A percentile compares a stretch with the other conserved stretches of the same genome.
Conservation (phyloP, 768 basidiomycete species). For the Cystobasidium ongulense region DNA sequence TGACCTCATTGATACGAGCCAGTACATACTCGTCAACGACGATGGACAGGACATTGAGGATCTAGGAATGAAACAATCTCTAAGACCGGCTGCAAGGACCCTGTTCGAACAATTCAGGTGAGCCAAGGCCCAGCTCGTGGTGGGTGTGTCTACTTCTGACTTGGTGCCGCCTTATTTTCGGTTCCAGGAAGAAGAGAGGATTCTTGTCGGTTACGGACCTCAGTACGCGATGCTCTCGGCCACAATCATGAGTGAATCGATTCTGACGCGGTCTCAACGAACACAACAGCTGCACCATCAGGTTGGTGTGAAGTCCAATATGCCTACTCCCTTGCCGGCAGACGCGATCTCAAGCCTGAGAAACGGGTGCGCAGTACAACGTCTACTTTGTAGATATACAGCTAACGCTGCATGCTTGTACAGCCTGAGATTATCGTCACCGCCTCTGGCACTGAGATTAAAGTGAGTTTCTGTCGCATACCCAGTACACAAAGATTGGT, state of each 20-base stretch:
- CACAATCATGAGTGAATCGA: neutral
- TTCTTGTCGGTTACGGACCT: constrained; percentile 29
- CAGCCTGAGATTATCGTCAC: constrained; percentile 27
- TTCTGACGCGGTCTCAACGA: neutral
- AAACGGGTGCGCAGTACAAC: neutral
- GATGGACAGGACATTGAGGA: constrained; percentile 27
- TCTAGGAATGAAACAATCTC: neutral
- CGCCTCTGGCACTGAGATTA: constrained; percentile 19
- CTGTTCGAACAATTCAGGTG: constrained; percentile 26
- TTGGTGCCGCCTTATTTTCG: neutral
- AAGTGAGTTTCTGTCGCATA: neutral
- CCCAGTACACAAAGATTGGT: neutral
- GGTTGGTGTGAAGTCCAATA: constrained; percentile 32
- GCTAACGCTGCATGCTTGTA: neutral
- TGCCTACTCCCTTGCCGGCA: constrained; percentile 18
- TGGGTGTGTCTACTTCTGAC: neutral
- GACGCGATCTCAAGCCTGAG: constrained; percentile 27
- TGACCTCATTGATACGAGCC: constrained; percentile 1
- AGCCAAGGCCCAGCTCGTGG: neutral
- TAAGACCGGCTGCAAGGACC: neutral
- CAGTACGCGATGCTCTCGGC: neutral
- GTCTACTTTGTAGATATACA: no score
- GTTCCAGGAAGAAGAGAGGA: constrained; percentile 4
- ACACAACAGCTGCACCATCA: constrained; percentile 5
- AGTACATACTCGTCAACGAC: neutral